Base-by-base conservation (phyloP, 164 flowering plant species). In the Stephania yunnanensis region DNA sequence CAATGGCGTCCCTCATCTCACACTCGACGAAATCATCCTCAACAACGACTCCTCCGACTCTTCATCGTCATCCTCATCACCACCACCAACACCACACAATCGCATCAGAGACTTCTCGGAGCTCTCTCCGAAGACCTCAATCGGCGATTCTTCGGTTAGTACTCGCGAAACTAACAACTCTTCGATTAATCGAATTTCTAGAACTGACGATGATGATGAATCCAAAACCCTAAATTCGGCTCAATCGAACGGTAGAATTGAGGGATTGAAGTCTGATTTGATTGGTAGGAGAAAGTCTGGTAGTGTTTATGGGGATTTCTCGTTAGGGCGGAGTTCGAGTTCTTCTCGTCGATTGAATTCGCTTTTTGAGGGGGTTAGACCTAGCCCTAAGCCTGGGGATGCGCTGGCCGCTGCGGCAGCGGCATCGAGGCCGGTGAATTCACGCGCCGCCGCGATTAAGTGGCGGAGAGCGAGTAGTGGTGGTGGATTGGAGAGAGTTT, bases 381-480 rank as follows among this genome's bases (percentile, higher is more conserved):
- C 89, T 36, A 90, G 82, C 68, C 89, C 86, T 45, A 93, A 91
- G 85, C 99, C 99, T 2, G 99, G 99, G 10, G 99, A 93, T n/a
- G 99, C 99, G 0, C 87, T 95, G 42, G 99, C 99, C 4, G 99
- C 99, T 0, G 99, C 99, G 0, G 92, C 88, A 0, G 99, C 99
- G 0, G 98, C 99, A 10, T 89, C 99, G 4, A 84, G 98, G 20
- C 77, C 89, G 3, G 68, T 87, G 19, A 84, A 92, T 5, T 94
- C 95, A 8, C 91, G 89, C 74, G 98, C 97, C 0, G 88, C 93
- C 0, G 97, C 97, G 9, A 89, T 93, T 74, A 93, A 93, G 85
- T 87, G 85, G 65, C 81, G 94, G 80, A 87, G 96, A 80, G 88
- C 89, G 25, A 73, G 6, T 7, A 72, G 50, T 55, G 17, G 46